Percentiles rank a stretch among this genome's conserved stretches.
phyloP scores from a whole-genome alignment of 1,284 basidiomycete species.

The Abortiporus biennis region DNA sequence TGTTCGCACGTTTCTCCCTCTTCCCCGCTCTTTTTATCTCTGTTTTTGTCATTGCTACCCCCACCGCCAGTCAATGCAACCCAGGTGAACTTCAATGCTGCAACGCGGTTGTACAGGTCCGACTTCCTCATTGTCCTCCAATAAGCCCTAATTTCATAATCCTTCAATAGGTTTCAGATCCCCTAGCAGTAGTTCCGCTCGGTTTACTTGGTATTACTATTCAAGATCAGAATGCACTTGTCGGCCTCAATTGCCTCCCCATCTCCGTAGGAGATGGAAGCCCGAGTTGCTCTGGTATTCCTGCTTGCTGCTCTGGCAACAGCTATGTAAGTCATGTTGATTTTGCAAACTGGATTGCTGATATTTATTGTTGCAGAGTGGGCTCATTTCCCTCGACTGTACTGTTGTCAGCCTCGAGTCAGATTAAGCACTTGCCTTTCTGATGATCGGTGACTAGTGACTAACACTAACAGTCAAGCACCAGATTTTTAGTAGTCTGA shows the following conservation, averaged over 20 bases:
- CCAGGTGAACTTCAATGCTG: slow-evolving; percentile 26
- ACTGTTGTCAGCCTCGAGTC: slow-evolving; percentile 10
- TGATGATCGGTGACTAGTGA: no score
- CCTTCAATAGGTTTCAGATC: no score
- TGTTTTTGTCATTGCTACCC: no score
- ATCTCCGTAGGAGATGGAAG: slow-evolving; percentile 12
- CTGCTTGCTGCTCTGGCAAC: slow-evolving; percentile 6
- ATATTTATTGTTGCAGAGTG: background rate
- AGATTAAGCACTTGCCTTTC: no score
- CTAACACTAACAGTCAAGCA: no score
- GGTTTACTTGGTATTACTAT: slow-evolving; percentile 10
- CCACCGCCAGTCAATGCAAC: slow-evolving; percentile 16
- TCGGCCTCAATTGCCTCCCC: slow-evolving; percentile 13
- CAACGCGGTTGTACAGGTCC: slow-evolving; percentile 17
- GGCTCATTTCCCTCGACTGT: slow-evolving; percentile 1
- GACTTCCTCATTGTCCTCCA: no score
- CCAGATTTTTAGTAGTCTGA: no score
- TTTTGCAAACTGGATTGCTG: background rate
- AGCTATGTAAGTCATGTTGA: slow-evolving; percentile 1
- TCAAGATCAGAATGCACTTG: slow-evolving; percentile 11
- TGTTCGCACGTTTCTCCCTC: no score
- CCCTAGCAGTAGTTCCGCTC: no score
- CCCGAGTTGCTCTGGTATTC: slow-evolving; percentile 2
- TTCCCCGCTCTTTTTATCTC: no score
- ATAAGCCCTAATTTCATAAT: no score